Conservation (phyloP, 2,329 filamentous ascomycete genomes). For the Sarocladium strictum region DNA sequence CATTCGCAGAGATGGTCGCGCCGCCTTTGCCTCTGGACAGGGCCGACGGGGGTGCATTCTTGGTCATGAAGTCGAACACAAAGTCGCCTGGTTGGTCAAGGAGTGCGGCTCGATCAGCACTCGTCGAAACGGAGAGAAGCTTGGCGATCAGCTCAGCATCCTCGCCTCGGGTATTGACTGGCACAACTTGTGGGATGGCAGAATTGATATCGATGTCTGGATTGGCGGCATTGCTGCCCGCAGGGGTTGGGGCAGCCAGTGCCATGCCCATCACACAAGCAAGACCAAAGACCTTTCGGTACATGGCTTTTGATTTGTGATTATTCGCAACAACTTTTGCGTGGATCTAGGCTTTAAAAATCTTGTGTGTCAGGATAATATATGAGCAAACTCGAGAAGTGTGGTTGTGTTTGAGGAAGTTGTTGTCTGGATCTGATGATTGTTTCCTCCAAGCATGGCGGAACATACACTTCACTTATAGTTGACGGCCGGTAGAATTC, state of each 20-base stretch:
- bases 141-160: neutral
- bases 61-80: conserved; percentile 39
- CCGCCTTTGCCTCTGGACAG: conserved; percentile 29
- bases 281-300: no score
- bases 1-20: conserved; percentile 45
- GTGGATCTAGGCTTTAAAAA: no score
- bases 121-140: neutral
- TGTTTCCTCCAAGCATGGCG: no score
- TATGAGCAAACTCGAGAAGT: no score
- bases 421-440: no score
- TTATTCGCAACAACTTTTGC: no score
- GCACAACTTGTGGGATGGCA: neutral
- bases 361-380: no score
- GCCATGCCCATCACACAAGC: neutral
- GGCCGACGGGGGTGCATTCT: conserved; percentile 13
- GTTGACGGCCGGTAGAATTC: no score
- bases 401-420: no score
- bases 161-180: neutral
- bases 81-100: conserved; percentile 26
- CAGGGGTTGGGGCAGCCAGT: neutral
- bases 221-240: neutral
- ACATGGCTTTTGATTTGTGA: no score
- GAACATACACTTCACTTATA: no score
- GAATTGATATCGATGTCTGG: neutral
- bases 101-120: neutral